Conservation (phyloP, 352 stramenopile species). For the Phytophthora niederhauseri region DNA sequence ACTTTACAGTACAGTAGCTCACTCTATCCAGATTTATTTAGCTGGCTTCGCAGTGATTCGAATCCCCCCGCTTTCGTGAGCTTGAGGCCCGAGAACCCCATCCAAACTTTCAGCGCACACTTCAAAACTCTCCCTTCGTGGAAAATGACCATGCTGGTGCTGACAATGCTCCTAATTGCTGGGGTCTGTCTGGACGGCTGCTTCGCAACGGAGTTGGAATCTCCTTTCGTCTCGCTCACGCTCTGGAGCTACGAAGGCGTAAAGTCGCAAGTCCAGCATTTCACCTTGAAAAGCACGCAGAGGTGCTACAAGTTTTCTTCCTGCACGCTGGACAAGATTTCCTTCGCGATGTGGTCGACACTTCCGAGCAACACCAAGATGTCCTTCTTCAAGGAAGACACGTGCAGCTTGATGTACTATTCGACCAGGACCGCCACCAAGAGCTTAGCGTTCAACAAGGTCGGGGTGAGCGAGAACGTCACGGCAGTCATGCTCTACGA, state of each 20-base stretch:
- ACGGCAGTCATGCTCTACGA: background rate
- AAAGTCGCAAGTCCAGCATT: background rate
- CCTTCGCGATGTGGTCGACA: background rate
- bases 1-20: no score
- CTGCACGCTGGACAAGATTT: background rate
- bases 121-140: background rate
- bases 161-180: background rate
- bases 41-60: no score
- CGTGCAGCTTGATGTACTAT: background rate
- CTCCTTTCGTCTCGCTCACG: background rate
- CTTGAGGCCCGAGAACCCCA: no score
- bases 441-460: constrained; percentile 17
- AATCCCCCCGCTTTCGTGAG: no score
- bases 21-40: no score
- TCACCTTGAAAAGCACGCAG: background rate
- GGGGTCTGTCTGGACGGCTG: background rate
- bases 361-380: background rate
- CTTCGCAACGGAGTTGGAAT: background rate
- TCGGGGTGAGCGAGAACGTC: background rate
- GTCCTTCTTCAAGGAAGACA: background rate
- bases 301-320: background rate
- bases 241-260: background rate
- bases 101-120: no score
- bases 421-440: background rate
- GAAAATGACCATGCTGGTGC: background rate